Base-by-base conservation (phyloP, 371 early-diverging fungal species). In the Smittium culicis region DNA sequence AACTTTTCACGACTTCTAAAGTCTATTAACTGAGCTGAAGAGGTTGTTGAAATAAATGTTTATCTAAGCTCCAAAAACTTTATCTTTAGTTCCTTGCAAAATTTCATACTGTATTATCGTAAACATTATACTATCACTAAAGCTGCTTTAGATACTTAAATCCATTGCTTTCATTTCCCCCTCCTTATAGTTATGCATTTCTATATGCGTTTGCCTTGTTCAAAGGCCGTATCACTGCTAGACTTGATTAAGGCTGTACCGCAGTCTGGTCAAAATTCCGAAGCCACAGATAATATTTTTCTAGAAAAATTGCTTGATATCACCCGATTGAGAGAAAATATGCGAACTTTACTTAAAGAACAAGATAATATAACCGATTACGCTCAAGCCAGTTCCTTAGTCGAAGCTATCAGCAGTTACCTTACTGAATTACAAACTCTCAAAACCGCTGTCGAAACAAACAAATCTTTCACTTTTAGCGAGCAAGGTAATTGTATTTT, bases 291-390 rank as follows among this genome's bases (percentile, higher is more conserved):
- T 11, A 54, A 35, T 20, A 2, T 1, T 31, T 28, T 64, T 1
- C 65, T 64, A 1, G 65, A 35, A 35, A 35, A 64, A 45, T 35
- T 64, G 24, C 45, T 64, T 5, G 24, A 20, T 34, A n/a, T 64
- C 35, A 64, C 65, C 24, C 65, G 34, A 8, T 25, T 34, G 30
- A 34, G 65, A 54, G 34, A 64, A 35, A 54, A 64, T 25, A 35
- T 64, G 65, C 16, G 65, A 35, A 35, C 24, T 16, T 11, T 34
- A 54, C 54, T 64, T 25, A 64, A 45, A 32, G 65, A 64, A 11
- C 45, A 34, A 45, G 65, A 64, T 16, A 64, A 64, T n/a, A 35
- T 64, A 5, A 8, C 8, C 16, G 65, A 64, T 17, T 35, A 16
- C 27, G 2, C 1, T 35, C 11, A 17, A 16, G 65, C 65, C 14